Conservation (phyloP, 495 filamentous ascomycete species). For the Xylaria scruposa region DNA sequence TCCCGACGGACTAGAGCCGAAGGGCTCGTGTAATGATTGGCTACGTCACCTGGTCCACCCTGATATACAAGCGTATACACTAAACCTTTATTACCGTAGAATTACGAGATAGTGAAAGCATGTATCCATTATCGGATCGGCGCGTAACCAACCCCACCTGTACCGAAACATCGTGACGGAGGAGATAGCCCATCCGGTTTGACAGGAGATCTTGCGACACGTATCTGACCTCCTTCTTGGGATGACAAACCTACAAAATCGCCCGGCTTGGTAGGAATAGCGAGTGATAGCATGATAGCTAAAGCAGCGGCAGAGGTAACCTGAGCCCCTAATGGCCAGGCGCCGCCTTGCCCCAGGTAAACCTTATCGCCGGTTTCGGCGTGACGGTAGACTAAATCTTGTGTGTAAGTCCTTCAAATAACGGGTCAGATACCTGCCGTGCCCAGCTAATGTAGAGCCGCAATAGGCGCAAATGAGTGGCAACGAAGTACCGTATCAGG, state of each 20-base stretch:
- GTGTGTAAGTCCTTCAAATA: neutral
- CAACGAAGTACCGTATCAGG: slow-evolving; percentile 2
- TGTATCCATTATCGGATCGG: slow-evolving; percentile 15
- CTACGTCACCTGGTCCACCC: slow-evolving; percentile 19
- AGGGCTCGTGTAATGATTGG: neutral
- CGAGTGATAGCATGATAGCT: slow-evolving; percentile 13
- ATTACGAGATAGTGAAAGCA: slow-evolving; percentile 16
- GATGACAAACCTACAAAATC: neutral
- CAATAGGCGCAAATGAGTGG: slow-evolving; percentile 3
- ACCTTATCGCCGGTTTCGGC: slow-evolving; percentile 29
- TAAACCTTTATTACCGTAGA: neutral
- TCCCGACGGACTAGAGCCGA: neutral
- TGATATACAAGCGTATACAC: slow-evolving; percentile 7
- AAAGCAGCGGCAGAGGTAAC: slow-evolving; percentile 16
- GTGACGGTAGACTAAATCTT: neutral
- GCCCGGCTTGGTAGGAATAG: neutral
- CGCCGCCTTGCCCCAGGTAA: neutral
- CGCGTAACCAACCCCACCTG: slow-evolving; percentile 9
- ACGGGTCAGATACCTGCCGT: neutral
- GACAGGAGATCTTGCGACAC: slow-evolving; percentile 17
- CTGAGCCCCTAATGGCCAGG: neutral
- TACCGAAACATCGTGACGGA: neutral
- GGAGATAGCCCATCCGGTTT: slow-evolving; percentile 8
- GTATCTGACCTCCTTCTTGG: neutral
- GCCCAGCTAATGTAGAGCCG: neutral